Percentiles rank a stretch among this genome's conserved stretches.
Conservation (phyloP, 2,329 filamentous ascomycete genomes). For the Dichotomopilus funicola region DNA sequence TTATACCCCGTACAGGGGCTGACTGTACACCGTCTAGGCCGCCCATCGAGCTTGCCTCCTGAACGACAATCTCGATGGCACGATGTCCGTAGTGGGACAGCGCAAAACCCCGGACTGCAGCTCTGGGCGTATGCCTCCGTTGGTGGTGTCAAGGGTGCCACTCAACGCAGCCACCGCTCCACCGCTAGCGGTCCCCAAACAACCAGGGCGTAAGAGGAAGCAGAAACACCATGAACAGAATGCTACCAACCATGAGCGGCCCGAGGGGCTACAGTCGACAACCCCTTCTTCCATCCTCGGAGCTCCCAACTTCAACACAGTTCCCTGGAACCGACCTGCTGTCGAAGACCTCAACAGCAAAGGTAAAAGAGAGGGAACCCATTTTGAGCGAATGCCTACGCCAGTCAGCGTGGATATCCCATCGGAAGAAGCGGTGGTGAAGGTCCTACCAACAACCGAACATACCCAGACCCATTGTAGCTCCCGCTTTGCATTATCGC, state of each 20-base stretch:
- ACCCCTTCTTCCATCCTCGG: background rate
- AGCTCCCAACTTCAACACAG: background rate
- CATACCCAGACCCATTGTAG: background rate
- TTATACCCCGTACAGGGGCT: background rate
- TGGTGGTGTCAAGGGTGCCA: constrained; percentile 14
- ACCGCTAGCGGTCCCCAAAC: constrained; percentile 8
- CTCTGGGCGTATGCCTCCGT: constrained; percentile 10
- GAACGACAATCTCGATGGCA: constrained; percentile 18
- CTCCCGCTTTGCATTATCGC: constrained; percentile 1
- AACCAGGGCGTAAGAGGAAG: constrained; percentile 8
- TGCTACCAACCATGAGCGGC: no score
- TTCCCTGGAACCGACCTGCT: background rate
- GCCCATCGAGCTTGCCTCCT: constrained; percentile 15
- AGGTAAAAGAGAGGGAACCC: no score
- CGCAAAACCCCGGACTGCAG: constrained; percentile 8
- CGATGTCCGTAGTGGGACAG: constrained; percentile 11
- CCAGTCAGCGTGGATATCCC: no score
- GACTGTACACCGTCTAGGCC: background rate
- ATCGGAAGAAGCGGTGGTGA: no score
- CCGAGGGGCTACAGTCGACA: no score
- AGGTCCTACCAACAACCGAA: no score
- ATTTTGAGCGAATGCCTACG: no score
- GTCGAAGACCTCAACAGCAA: background rate
- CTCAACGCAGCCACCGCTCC: constrained; percentile 8
- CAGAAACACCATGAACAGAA: background rate